Percentiles rank a stretch among this genome's conserved stretches.
phyloP scores from a whole-genome alignment of 1,284 basidiomycete genomes.

The Pterulicium gracile region DNA sequence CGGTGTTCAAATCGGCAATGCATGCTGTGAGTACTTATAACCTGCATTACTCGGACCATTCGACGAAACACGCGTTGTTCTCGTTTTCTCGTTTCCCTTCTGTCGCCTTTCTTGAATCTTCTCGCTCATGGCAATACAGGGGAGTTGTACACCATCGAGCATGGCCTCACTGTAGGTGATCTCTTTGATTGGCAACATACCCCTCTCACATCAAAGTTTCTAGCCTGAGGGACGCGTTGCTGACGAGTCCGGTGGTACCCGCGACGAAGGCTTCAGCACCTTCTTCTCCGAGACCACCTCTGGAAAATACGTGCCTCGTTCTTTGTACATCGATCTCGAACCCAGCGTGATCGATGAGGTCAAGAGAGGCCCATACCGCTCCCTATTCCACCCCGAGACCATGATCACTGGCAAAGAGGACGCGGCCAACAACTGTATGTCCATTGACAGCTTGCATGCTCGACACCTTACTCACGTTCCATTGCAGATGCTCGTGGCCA shows the following conservation, averaged over 20 bases:
- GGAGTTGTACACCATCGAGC: conserved; percentile 98
- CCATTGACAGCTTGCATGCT: conserved; percentile 5
- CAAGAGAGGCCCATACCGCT: conserved; percentile 88
- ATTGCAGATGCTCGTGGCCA: conserved; percentile 85
- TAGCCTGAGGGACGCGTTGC: conserved; percentile 78
- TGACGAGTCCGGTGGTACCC: conserved; percentile 59
- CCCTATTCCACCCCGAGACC: conserved; percentile 98
- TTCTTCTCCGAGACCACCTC: conserved; percentile 91
- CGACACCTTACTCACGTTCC: conserved; percentile 5
- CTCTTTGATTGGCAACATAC: conserved; percentile 6
- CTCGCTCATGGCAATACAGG: conserved; percentile 37
- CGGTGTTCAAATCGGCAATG: conserved; percentile 93
- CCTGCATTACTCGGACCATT: conserved; percentile 8
- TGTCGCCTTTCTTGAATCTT: conserved; percentile 16
- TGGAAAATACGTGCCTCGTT: conserved; percentile 97
- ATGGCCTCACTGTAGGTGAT: conserved; percentile 79
- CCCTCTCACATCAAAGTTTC: conserved; percentile 11
- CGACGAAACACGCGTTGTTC: conserved; percentile 10
- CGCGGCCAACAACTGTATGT: conserved; percentile 96
- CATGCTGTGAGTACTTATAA: conserved; percentile 59
- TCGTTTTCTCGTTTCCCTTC: conserved; percentile 7
- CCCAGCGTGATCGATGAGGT: conserved; percentile 98
- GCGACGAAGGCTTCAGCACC: conserved; percentile 93
- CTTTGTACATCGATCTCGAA: conserved; percentile 95
- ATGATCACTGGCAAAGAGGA: conserved; percentile 98